Percentiles rank a stretch among this genome's conserved stretches.
These are phyloP conservation scores for Butyriboletus loyo DNA, from an alignment of 768 basidiomycete genomes.

Conservation along the genomic window DNA sequence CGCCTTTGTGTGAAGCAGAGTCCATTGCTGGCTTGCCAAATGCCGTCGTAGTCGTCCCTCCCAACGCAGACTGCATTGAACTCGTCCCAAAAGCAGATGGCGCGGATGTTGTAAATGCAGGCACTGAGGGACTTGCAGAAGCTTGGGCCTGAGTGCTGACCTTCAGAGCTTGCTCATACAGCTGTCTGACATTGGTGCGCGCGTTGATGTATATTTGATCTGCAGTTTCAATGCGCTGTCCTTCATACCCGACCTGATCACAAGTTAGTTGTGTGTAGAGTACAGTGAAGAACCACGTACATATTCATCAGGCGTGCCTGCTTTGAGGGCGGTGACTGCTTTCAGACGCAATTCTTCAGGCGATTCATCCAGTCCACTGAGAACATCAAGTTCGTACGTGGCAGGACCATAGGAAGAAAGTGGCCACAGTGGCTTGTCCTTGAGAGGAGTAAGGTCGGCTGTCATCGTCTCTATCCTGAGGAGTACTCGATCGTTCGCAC, in stretches of 20 bases:
- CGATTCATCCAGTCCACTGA: too few relatives aligned
- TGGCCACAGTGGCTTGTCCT: too few relatives aligned
- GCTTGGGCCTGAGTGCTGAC: slow-evolving; percentile 32
- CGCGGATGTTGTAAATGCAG: slow-evolving; percentile 27
- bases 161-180: slow-evolving; percentile 51
- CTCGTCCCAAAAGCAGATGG: slow-evolving; percentile 40
- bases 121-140: slow-evolving; percentile 10
- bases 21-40: slow-evolving; percentile 23
- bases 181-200: slow-evolving; percentile 44
- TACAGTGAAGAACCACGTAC: slow-evolving; percentile 24
- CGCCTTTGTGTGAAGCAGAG: not conserved
- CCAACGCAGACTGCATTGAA: slow-evolving; percentile 33
- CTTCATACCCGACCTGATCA: slow-evolving; percentile 55
- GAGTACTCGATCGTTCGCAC: not conserved
- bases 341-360: too few relatives aligned
- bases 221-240: slow-evolving; percentile 50
- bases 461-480: slow-evolving; percentile 58
- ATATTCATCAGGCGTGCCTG: too few relatives aligned
- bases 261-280: not conserved
- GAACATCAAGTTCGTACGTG: slow-evolving; percentile 11
- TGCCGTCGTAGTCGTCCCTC: slow-evolving; percentile 20
- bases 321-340: too few relatives aligned
- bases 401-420: too few relatives aligned
- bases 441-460: slow-evolving; percentile 54
- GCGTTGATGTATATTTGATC: slow-evolving; percentile 49